A percentile compares a stretch with the other conserved stretches of the same genome.
phyloP scores from a whole-genome alignment of 306 rosid genomes.

The Abrus precatorius region DNA sequence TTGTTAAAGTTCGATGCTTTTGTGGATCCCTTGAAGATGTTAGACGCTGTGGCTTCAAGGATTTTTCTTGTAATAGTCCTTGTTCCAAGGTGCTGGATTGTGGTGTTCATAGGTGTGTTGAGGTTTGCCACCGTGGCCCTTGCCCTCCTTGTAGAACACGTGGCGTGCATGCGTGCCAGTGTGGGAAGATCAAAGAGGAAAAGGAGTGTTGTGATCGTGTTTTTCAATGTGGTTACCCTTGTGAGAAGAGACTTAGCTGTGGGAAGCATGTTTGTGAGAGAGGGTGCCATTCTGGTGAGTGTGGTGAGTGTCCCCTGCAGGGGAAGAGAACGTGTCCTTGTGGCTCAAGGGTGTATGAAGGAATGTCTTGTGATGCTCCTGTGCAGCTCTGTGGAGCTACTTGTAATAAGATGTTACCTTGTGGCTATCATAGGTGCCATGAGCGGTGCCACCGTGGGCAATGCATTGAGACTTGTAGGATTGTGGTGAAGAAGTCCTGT shows the following conservation, averaged over 20 bases:
- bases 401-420: conserved; percentile 75
- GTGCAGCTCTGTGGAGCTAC: conserved; percentile 85
- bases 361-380: conserved; percentile 79
- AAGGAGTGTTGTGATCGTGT: conserved; percentile 80
- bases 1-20: conserved; percentile 75
- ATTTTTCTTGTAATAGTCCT: conserved; percentile 65
- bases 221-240: conserved; percentile 67
- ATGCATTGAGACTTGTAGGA: conserved; percentile 80
- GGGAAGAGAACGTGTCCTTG: conserved; percentile 95
- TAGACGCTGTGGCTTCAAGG: conserved; percentile 83
- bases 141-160: conserved; percentile 78
- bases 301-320: conserved; percentile 82
- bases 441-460: conserved; percentile 93
- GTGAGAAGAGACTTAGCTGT: conserved; percentile 73
- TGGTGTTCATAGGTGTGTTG: conserved; percentile 67
- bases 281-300: conserved; percentile 85
- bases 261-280: conserved; percentile 77
- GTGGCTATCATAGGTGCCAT: conserved; percentile 84
- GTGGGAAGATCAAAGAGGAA: conserved; percentile 74
- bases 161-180: conserved; percentile 63
- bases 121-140: conserved; percentile 72
- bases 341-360: conserved; percentile 78
- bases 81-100: conserved; percentile 76
- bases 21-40: conserved; percentile 74
- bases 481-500: conserved; percentile 78